Base-by-base conservation (phyloP, 2,329 filamentous ascomycete species). In the Claviceps citrina region DNA sequence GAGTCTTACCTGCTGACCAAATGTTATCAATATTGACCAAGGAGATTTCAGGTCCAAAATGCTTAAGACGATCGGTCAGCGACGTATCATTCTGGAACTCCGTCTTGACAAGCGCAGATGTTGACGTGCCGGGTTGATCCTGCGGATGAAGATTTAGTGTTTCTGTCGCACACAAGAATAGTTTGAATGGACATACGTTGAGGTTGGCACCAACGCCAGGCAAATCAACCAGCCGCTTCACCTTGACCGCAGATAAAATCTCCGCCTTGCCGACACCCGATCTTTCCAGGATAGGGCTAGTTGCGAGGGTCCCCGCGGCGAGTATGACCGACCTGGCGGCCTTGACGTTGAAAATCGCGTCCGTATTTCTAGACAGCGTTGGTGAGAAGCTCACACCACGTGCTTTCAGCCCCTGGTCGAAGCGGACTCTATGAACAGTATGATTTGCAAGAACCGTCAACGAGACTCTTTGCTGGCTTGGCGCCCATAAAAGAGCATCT, bases 211-310 rank as follows among this genome's bases (percentile, higher is more conserved):
- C 74, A 6, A 79, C 72, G 22, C 71, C 73, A 0, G 71, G 72
- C 1, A 73, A 60, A 46, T 77, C 63, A 2, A 62, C 55, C 20
- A 73, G 40, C 7, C 68, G 59, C 2, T 57, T 49, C 42, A 76
- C 69, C n/a, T 58, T 53, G 44, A 66, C 61, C 7, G 57, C 54
- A 12, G 59, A 41, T 5, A 78, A 59, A 42, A 74, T 65, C 0
- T 56, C 49, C 5, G 47, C 46, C 1, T 66, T 65, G 3, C 73
- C 73, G 25, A 77, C 61, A 33, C 73, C 73, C 16, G 64, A 70
- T 6, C 73, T 60, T 50, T 71, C 71, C 20, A 78, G 62, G 2
- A 77, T 54, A 37, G 45, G 41, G 5, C 44, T 20, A 16, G 38
- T 44, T 8, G 44, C 46, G 20, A 49, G 31, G 10, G 46, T 33